phyloP scores from a whole-genome alignment of 2,329 filamentous ascomycete genomes.

The Fusarium temperatum region DNA sequence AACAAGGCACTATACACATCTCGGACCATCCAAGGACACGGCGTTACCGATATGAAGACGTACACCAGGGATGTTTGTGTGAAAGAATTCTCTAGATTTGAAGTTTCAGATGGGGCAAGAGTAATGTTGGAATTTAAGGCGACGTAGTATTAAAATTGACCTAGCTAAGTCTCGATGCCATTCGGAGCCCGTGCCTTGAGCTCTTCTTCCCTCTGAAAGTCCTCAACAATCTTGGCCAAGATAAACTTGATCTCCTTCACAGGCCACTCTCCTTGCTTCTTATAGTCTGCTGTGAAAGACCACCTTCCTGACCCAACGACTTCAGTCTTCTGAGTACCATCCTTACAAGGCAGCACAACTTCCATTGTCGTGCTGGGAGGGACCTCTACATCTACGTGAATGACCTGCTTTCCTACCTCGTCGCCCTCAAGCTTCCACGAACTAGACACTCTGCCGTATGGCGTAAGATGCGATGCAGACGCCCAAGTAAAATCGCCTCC shows the following conservation, averaged over 20 bases:
- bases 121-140: fast-evolving
- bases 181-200: no score
- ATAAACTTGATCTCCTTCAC: constrained; percentile 21
- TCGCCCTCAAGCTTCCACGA: constrained; percentile 34
- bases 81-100: no score
- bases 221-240: background rate
- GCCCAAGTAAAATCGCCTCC: constrained; percentile 34
- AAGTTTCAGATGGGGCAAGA: no score
- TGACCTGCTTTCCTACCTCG: background rate
- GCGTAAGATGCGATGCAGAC: constrained; percentile 30
- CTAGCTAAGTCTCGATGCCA: background rate
- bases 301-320: constrained; percentile 30
- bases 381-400: constrained; percentile 25
- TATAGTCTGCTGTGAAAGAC: constrained; percentile 9
- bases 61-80: background rate
- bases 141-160: background rate
- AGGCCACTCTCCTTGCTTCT: constrained; percentile 5
- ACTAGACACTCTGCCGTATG: constrained; percentile 34
- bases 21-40: background rate
- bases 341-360: constrained; percentile 21
- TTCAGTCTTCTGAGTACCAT: constrained; percentile 2
- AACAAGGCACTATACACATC: background rate
- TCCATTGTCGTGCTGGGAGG: constrained; percentile 35
- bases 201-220: background rate
- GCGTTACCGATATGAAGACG: background rate